A percentile compares a stretch with the other conserved stretches of the same genome.
These are phyloP conservation scores for Arthrinium puccinioides DNA, from an alignment of 2,329 filamentous ascomycete genomes.

Conservation along the genomic window DNA sequence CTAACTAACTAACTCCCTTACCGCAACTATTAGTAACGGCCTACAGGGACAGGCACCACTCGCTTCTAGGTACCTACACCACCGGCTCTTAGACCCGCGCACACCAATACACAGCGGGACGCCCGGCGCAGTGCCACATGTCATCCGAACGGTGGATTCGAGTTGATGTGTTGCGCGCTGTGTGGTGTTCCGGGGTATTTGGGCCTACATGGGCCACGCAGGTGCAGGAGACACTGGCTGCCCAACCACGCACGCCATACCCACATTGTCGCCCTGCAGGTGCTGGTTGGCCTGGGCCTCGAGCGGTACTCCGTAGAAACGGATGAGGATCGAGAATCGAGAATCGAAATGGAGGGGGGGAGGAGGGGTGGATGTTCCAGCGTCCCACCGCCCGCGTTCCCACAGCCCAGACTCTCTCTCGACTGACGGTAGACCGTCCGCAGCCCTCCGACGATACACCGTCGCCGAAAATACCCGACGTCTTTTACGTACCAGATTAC, in stretches of 20 bases:
- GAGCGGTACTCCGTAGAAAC: too few species aligned
- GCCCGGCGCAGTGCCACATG: conserved; percentile 20
- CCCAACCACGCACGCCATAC: conserved; percentile 4
- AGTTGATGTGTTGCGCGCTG: conserved; percentile 22
- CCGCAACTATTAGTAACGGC: conserved; percentile 2
- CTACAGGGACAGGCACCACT: conserved; percentile 5
- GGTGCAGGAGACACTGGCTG: conserved; percentile 11
- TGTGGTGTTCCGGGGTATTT: conserved; percentile 16
- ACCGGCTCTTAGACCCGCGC: conserved; percentile 8
- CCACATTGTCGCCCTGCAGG: too few species aligned
- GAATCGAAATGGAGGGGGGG: too few species aligned
- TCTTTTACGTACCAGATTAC: too few species aligned
- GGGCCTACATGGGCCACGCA: conserved; percentile 17
- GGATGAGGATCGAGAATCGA: too few species aligned
- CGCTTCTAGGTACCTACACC: conserved; percentile 1
- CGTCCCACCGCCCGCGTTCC: too few species aligned
- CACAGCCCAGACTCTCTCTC: too few species aligned
- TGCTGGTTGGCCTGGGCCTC: too few species aligned
- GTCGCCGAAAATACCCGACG: too few species aligned
- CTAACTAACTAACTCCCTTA: not conserved
- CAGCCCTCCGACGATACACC: too few species aligned
- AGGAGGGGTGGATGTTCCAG: too few species aligned
- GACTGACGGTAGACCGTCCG: too few species aligned
- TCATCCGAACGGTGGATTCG: conserved; percentile 17
- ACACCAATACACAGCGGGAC: conserved; percentile 2